Base-by-base conservation (phyloP, 225 moss, liverwort and hornwort species). In the Pleurozium schreberi region DNA sequence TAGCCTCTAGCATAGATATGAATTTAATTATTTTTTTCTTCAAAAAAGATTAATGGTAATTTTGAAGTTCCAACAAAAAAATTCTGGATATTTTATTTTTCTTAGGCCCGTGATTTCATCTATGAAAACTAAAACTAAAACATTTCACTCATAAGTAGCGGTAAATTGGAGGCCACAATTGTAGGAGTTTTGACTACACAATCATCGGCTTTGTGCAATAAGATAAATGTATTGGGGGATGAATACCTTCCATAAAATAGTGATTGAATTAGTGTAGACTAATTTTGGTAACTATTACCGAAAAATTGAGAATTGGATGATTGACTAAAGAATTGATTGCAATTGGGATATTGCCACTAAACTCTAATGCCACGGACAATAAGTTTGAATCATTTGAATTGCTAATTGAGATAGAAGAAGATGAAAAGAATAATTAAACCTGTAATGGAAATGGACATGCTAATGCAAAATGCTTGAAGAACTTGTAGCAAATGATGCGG, bases 231-330 rank as follows among this genome's bases (percentile, higher is more conserved):
- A 47, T 10, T 11, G 2, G 12, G 3, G 7, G 12, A 47, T 49
- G 19, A 75, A 4, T 45, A 10, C 2, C 4, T 49, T 47, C 7
- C 0, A 4, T 27, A 18, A 18, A 47, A 12, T 12, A 75, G 30
- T 0, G 1, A 0, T 0, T 17, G 2, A 31, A 3, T 19, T 49
- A 75, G 2, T 49, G 31, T 31, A 1, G 6, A 1, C 1, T 49
- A 49, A 19, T 19, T 74, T 30, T 31, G 11, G 31, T 11, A 49
- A 74, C 1, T 18, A 11, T 19, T 49, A 19, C 0, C 31, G 11
- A 31, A 49, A 9, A 49, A 6, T 49, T 49, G 19, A 49, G 4
- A 31, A 49, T 47, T 74, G 47, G 11, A 47, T 47, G 74, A 45
- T n/a, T n/a, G n/a, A n/a, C n/a, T n/a, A n/a, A n/a, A n/a, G n/a